Percentiles rank a stretch among this genome's conserved stretches.
These are phyloP conservation scores for Alternaria arbusti DNA, from an alignment of 2,329 filamentous ascomycete species.

Conservation along the genomic window DNA sequence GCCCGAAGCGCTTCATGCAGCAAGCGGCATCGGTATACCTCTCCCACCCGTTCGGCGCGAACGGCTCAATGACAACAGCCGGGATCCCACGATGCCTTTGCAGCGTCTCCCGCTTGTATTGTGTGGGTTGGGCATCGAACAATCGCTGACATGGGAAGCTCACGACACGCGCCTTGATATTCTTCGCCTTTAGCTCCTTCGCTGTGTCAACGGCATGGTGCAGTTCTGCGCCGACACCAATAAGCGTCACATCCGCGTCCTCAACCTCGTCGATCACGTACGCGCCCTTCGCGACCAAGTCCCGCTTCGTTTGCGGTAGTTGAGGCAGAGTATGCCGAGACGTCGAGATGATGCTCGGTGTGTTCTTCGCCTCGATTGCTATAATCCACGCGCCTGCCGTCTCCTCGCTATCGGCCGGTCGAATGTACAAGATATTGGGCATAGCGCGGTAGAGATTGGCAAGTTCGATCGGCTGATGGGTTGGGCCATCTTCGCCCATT, in stretches of 20 bases:
- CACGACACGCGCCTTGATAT: constrained; percentile 55
- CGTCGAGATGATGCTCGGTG: constrained; percentile 57
- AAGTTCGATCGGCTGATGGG: constrained; percentile 67
- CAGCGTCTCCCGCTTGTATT: constrained; percentile 58
- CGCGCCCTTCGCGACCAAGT: constrained; percentile 53
- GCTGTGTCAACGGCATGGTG: constrained; percentile 55
- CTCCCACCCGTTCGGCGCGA: constrained; percentile 65
- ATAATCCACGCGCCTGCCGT: constrained; percentile 60
- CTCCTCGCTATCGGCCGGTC: constrained; percentile 66
- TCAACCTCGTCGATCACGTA: constrained; percentile 54
- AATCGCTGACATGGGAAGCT: constrained; percentile 59
- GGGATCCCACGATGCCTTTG: constrained; percentile 51
- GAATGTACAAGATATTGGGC: constrained; percentile 67
- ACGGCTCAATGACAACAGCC: constrained; percentile 66
- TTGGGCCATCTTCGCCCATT: constrained; percentile 65
- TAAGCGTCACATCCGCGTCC: constrained; percentile 55
- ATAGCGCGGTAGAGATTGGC: constrained; percentile 65
- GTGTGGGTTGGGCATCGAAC: constrained; percentile 55
- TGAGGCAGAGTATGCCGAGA: constrained; percentile 55
- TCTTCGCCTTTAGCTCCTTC: constrained; percentile 47
- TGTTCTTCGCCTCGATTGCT: constrained; percentile 52
- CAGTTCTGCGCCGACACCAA: constrained; percentile 54
- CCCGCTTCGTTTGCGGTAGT: constrained; percentile 42
- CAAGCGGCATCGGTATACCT: constrained; percentile 64
- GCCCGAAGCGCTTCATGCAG: constrained; percentile 62